A percentile compares a stretch with the other conserved stretches of the same genome.
phyloP scores from a whole-genome alignment of 768 basidiomycete species.

The Termitomyces sp. region DNA sequence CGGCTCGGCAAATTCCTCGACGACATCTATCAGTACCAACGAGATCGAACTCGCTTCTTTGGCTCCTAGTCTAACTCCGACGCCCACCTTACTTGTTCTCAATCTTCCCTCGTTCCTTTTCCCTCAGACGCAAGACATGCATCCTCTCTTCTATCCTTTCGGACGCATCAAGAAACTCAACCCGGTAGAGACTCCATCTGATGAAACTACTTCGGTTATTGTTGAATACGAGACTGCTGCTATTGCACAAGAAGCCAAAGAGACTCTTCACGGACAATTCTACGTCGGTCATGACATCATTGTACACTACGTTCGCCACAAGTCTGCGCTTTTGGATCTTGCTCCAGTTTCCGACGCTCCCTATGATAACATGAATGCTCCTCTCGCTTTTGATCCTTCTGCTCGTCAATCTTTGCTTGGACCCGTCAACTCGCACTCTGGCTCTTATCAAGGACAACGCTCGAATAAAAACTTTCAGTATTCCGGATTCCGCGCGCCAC shows the following conservation, averaged over 20 bases:
- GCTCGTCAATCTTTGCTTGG: constrained; percentile 16
- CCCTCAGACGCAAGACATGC: constrained; percentile 60
- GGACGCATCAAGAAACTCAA: constrained; percentile 64
- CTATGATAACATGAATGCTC: constrained; percentile 12
- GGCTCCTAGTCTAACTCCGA: constrained; percentile 35
- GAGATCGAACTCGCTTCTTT: constrained; percentile 28
- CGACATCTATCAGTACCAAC: constrained; percentile 29
- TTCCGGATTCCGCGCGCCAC: constrained; percentile 14
- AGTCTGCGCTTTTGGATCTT: constrained; percentile 18
- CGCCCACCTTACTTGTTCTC: constrained; percentile 54
- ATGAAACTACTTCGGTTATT: constrained; percentile 47
- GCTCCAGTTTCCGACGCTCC: constrained; percentile 14
- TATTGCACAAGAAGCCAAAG: constrained; percentile 64
- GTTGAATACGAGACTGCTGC: constrained; percentile 59
- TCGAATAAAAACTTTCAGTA: constrained; percentile 10
- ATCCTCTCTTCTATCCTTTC: constrained; percentile 73
- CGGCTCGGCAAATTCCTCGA: constrained; percentile 28
- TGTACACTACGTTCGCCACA: constrained; percentile 28
- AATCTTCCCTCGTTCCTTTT: constrained; percentile 68
- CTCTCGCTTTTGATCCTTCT: constrained; percentile 10
- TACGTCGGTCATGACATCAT: constrained; percentile 48
- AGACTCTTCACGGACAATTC: constrained; percentile 55
- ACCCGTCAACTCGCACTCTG: constrained; percentile 8
- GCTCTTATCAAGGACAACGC: constrained; percentile 7
- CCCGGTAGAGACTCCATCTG: constrained; percentile 36